Evolutionary conservation across 352 stramenopile species (phyloP), one percentile per base, ranked within the genome.

Genomic region (Globisporangium polare): DNA sequence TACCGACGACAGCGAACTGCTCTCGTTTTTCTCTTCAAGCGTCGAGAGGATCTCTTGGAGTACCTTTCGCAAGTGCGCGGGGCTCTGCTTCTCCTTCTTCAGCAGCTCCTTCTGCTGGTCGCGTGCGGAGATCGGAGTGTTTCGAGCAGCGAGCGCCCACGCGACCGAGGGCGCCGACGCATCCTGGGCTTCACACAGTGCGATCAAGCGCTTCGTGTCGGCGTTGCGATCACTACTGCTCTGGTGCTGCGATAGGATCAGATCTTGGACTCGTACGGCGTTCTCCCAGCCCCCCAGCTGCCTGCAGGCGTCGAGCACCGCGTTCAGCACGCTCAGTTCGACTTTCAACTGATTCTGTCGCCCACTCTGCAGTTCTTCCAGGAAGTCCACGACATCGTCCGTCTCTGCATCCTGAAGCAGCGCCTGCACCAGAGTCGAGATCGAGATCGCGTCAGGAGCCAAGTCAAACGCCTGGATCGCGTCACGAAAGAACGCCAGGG

Each of bases 271-370:
- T 17, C 70, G 61, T 4, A 71, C 59, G n/a, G 70, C 63, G 18
- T 55, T 72, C n/a, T 65, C 61, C 79, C 77, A 89, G 22, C 80
- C 60, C 2, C 50, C 53, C 33, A 57, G 56, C 22, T 83, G 67
- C 5, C 77, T 69, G 43, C 77, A 89, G 10, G 67, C 69, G 64
- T 90, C 80, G 7, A 88, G 41, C n/a, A 86, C 57, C 6, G 59
- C 72, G 53, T 77, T 80, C 17, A 74, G 57, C 18, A 78, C 59
- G 18, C 56, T 46, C 3, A 53, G 27, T 12, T 58, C 63, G 33
- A 47, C n/a, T 10, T 15, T 5, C 1, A 29, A 3, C n/a, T 56
- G 50, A 29, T 45, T 39, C 10, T 17, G 7, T 20, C 17, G 29
- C 7, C 26, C 27, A 12, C 6, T 3, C 15, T 52, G 42, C 24